These are phyloP conservation scores for Russula foetens DNA, from an alignment of 768 basidiomycete genomes.

Conservation along the genomic window DNA sequence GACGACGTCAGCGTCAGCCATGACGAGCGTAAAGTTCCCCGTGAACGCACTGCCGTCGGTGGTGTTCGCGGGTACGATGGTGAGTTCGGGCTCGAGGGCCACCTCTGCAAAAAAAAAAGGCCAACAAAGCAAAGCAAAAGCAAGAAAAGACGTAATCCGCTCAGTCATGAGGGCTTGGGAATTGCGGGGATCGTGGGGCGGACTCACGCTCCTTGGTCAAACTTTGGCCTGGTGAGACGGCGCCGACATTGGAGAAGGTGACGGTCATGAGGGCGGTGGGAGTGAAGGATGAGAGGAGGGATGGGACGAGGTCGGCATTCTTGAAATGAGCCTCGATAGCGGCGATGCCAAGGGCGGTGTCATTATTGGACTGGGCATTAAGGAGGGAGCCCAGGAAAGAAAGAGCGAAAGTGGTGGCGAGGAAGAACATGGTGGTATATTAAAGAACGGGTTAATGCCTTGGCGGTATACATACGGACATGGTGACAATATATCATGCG, in stretches of 20 bases:
- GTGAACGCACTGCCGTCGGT: conserved; percentile 37
- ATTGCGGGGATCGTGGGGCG: not conserved
- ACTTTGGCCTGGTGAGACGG: conserved; percentile 48
- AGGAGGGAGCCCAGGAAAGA: conserved; percentile 37
- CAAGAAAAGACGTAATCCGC: not conserved
- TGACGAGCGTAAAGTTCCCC: conserved; percentile 55
- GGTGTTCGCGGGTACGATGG: conserved; percentile 42
- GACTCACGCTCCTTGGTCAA: conserved; percentile 50
- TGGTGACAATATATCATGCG: no score
- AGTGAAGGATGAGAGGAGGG: conserved; percentile 48
- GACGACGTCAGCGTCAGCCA: conserved; percentile 71
- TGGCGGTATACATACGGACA: no score
- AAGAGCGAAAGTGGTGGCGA: conserved; percentile 24
- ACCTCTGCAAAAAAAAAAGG: conserved; percentile 39
- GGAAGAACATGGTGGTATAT: conserved; percentile 1
- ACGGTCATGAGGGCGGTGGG: conserved; percentile 52
- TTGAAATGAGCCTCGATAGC: conserved; percentile 64
- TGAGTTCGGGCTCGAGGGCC: conserved; percentile 43
- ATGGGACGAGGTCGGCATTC: conserved; percentile 53
- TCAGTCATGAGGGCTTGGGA: not conserved
- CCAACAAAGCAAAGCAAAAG: not conserved
- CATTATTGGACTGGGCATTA: conserved; percentile 35
- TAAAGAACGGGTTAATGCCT: no score
- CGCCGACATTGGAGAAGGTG: conserved; percentile 41
- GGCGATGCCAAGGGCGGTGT: conserved; percentile 38